Evolutionary conservation across 2,329 filamentous ascomycete species (phyloP).

Genomic region (Dactylellina sp.): DNA sequence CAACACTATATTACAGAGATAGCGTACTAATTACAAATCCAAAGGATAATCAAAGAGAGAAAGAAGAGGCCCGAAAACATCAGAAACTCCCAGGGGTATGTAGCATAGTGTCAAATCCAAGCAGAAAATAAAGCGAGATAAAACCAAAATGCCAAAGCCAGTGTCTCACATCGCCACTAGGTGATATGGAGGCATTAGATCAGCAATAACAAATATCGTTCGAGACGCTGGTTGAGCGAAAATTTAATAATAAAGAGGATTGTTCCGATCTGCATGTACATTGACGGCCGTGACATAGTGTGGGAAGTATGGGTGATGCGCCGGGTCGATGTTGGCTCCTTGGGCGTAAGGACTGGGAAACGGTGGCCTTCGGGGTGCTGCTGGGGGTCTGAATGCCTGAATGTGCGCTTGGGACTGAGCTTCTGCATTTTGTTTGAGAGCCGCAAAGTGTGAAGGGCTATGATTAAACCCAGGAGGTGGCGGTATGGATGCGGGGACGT

Average conservation of each 20-base stretch:
- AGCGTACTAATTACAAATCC: constrained; percentile 6
- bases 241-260: constrained; percentile 36
- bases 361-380: constrained; percentile 42
- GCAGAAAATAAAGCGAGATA: constrained; percentile 15
- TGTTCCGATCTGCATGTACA: constrained; percentile 48
- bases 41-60: constrained; percentile 3
- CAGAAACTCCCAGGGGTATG: constrained; percentile 48
- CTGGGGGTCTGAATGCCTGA: constrained; percentile 35
- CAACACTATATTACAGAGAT: constrained; percentile 41
- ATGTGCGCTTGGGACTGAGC: constrained; percentile 28
- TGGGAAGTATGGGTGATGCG: constrained; percentile 49
- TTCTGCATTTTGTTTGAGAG: constrained; percentile 45
- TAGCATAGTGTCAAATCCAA: constrained; percentile 30
- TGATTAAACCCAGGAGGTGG: constrained; percentile 61
- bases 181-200: neutral
- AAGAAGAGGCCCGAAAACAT: constrained; percentile 22
- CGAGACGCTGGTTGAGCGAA: neutral
- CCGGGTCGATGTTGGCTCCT: constrained; percentile 51
- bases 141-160: constrained; percentile 1
- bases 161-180: constrained; percentile 4
- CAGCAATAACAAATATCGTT: constrained; percentile 8
- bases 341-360: constrained; percentile 52
- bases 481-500: constrained; percentile 61
- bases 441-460: constrained; percentile 57
- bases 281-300: constrained; percentile 50